Base-by-base conservation (phyloP, 129 eudicot genomes). In the Scalesia atractyloides region DNA sequence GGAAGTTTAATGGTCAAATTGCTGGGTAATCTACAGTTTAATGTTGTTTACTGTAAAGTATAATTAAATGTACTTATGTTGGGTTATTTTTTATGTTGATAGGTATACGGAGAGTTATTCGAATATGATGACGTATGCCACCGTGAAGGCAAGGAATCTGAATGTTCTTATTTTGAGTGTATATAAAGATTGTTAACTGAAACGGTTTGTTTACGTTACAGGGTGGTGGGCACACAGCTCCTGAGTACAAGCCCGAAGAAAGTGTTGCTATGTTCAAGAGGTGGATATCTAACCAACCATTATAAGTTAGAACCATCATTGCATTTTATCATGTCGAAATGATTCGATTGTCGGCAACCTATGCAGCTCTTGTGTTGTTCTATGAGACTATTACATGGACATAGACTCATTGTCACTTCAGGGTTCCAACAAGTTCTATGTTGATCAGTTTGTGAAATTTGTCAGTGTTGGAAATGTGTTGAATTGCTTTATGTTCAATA, bases 61-160 rank as follows among this genome's bases (percentile, higher is more conserved):
- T 14, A 20, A 16, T 9, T 3, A 66, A 24, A 57, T 44, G 12
- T 39, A 56, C 19, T 30, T 30, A 16, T 22, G 5, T 33, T 33
- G n/a, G 0, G 16, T 69, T 11, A 20, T 15, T 19, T 20, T 58
- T n/a, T 26, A 22, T 20, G 1, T n/a, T 9, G 4, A 59, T 58
- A 72, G 86, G 90, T 41, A 82, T 74, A 72, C 91, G 0, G 66
- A 87, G 76, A 76, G 77, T 24, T 83, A 85, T 33, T 69, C 89
- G 4, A 88, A 86, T 63, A 44, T 18, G 68, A 88, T 88, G 91
- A 86, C 89, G n/a, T 86, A 41, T 47, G 85, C 87, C 5, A 88
- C 89, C 0, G 80, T 88, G 17, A 88, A 88, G 96, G 96, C 63
- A 73, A 83, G 85, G 5, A 76, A 64, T 67, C 12, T 34, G 4